Evolutionary conservation across 1,284 basidiomycete species (phyloP), one percentile per base, ranked within the genome.

Genomic region (Tilletia walkeri): DNA sequence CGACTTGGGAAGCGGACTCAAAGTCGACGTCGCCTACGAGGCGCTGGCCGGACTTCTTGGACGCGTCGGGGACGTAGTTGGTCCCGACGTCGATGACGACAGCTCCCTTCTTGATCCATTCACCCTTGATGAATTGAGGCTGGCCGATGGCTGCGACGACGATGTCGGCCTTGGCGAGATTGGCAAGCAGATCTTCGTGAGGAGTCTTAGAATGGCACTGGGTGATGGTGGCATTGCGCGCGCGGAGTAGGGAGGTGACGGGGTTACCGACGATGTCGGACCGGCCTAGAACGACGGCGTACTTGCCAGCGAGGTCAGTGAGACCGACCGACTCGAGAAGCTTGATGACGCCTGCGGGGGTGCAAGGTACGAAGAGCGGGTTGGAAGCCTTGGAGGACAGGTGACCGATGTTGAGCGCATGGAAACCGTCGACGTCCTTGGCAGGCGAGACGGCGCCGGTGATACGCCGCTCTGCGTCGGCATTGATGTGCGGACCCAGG

Each of bases 361-460:
- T 99, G 87, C 96, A 99, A 30, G 96, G 95, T 9, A 90, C 87
- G 85, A 98, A 98, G 72, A 95, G 88, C 38, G 96, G 96, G 38
- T 90, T 89, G 39, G 92, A 90, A 63, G 94, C 92, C 78, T 94
- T 91, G 71, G 94, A 96, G 63, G 92, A 91, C 66, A 99, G 88
- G 78, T 94, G 91, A 38, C 96, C 96, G 78, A 99, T 98, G 86
- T 99, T 99, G 85, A 97, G 95, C 5, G 95, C 94, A 86, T 98
- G 94, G 88, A 99, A 99, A 90, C 95, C 96, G 85, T 99, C 96
- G 71, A 99, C 92, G 80, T 99, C 96, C 86, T 99, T 99, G 83
- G 90, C 88, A 16, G 94, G 93, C 74, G 89, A 91, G 76, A 99
- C 89, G n/a, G 93, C 90, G 85, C 98, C 95, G 53, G 95, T 96